phyloP scores from a whole-genome alignment of 495 filamentous ascomycete genomes.

The Massariosphaeria phaeospora region DNA sequence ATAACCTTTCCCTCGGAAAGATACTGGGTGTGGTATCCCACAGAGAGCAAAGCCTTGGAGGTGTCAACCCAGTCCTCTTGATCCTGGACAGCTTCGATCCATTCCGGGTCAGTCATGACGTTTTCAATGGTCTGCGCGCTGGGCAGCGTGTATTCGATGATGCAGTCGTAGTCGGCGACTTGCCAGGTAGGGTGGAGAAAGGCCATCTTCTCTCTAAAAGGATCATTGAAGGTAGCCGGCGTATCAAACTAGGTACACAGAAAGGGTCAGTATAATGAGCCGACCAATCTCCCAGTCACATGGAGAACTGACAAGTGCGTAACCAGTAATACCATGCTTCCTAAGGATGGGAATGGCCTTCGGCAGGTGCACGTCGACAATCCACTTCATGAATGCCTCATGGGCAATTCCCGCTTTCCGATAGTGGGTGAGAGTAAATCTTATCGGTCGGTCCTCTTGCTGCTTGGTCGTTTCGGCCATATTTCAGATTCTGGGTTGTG shows the following conservation, averaged over 20 bases:
- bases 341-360: neutral
- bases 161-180: conserved; percentile 2
- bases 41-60: neutral
- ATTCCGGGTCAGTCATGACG: neutral
- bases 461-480: neutral
- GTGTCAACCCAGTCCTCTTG: conserved; percentile 5
- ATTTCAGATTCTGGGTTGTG: neutral
- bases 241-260: neutral
- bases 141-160: conserved; percentile 2
- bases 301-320: conserved; percentile 1
- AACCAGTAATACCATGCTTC: neutral
- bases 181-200: neutral
- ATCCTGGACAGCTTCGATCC: conserved; percentile 1
- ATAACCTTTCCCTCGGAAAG: neutral
- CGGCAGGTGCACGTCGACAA: neutral
- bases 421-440: conserved; percentile 3
- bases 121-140: conserved; percentile 1
- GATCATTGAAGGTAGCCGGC: neutral
- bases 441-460: neutral
- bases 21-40: conserved; percentile 5
- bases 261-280: neutral
- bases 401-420: neutral
- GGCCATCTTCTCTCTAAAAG: neutral
- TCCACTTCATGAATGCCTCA: conserved; percentile 2
- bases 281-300: neutral